phyloP scores from a whole-genome alignment of 2,329 filamentous ascomycete species.

The Talaromyces sp. region DNA sequence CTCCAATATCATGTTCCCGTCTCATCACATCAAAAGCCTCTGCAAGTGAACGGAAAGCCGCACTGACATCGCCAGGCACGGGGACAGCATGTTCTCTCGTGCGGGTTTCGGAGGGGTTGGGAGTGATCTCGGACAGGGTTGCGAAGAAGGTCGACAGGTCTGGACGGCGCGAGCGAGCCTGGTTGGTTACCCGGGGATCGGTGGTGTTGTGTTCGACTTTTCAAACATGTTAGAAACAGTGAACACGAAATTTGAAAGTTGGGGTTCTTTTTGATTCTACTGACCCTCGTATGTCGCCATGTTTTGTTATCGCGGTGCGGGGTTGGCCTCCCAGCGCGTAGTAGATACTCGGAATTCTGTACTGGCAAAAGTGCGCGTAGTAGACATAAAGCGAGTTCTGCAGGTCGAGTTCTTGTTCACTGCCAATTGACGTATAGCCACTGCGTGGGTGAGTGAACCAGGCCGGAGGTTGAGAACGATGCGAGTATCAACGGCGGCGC shows the following conservation, averaged over 20 bases:
- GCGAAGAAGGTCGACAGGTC: constrained; percentile 63
- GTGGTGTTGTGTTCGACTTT: constrained; percentile 37
- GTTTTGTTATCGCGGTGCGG: neutral
- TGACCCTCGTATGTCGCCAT: neutral
- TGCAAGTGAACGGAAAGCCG: constrained; percentile 55
- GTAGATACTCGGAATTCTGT: neutral
- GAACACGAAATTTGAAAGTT: neutral
- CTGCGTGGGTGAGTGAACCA: neutral
- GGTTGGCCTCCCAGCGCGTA: neutral
- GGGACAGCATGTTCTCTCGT: constrained; percentile 55
- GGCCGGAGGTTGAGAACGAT: neutral
- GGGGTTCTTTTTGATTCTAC: neutral
- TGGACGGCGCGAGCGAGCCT: constrained; percentile 48
- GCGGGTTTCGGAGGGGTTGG: constrained; percentile 42
- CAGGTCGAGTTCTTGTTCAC: neutral
- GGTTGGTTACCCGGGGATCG: constrained; percentile 20
- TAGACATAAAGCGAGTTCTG: neutral
- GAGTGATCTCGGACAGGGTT: constrained; percentile 54
- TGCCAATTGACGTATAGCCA: neutral
- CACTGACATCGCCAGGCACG: constrained; percentile 55
- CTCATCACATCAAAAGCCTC: constrained; percentile 58
- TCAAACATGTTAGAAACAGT: neutral
- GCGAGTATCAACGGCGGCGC: neutral
- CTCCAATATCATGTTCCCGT: constrained; percentile 29
- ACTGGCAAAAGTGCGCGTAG: neutral